Conservation (phyloP, 2,329 filamentous ascomycete genomes). For the Epichloe festucae region DNA sequence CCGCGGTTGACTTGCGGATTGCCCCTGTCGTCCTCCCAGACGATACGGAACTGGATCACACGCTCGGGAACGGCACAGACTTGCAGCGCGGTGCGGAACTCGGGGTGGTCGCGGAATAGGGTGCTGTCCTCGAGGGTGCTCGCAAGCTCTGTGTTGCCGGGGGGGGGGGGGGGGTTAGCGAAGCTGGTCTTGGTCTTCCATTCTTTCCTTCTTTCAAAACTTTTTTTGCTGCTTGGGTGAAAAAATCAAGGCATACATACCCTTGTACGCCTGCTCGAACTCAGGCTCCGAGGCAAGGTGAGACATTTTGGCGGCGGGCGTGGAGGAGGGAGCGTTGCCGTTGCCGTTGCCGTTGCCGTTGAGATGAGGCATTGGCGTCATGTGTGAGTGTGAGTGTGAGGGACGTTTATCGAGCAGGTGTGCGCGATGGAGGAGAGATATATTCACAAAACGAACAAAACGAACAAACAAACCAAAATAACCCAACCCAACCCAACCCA, state of each 20-base stretch:
- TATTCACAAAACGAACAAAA: no score
- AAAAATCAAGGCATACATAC: slow-evolving; percentile 34
- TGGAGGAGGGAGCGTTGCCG: neutral
- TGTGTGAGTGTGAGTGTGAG: neutral
- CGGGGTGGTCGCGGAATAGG: slow-evolving; percentile 86
- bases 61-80: slow-evolving; percentile 88
- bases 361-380: slow-evolving; percentile 1
- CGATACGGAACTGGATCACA: slow-evolving; percentile 90
- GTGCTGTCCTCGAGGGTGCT: slow-evolving; percentile 88
- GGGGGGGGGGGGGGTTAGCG: neutral
- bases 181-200: neutral
- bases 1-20: slow-evolving; percentile 84
- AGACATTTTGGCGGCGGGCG: slow-evolving; percentile 46
- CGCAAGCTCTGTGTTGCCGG: slow-evolving; percentile 57
- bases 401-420: no score
- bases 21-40: slow-evolving; percentile 92
- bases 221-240: neutral
- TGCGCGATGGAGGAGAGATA: no score
- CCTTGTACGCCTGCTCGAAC: slow-evolving; percentile 97
- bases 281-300: slow-evolving; percentile 83
- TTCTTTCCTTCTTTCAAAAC: no score
- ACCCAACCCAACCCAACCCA: no score
- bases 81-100: slow-evolving; percentile 82
- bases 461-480: no score
- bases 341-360: slow-evolving; percentile 1